Conservation (phyloP, 495 filamentous ascomycete species). For the Penicillium ucsense region DNA sequence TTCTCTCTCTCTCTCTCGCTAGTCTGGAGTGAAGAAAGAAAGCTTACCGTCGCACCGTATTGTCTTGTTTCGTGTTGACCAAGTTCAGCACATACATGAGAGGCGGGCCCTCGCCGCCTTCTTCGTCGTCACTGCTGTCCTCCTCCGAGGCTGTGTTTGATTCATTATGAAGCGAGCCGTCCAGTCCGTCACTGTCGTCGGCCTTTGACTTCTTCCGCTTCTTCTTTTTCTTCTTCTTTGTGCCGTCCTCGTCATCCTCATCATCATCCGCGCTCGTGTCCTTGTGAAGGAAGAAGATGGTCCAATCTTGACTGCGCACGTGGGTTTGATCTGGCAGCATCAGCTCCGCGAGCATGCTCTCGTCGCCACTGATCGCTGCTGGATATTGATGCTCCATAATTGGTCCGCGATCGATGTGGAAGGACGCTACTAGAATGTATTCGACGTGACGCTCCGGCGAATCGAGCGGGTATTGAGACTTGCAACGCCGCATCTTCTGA, state of each 20-base stretch:
- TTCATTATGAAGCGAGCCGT: slow-evolving; percentile 35
- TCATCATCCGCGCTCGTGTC: slow-evolving; percentile 75
- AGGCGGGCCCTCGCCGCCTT: slow-evolving; percentile 67
- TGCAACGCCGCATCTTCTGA: slow-evolving; percentile 44
- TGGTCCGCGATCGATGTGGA: slow-evolving; percentile 90
- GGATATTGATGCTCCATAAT: slow-evolving; percentile 99
- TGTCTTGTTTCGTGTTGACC: slow-evolving; percentile 96
- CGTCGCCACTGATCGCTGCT: slow-evolving; percentile 88
- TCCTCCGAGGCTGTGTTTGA: slow-evolving; percentile 36
- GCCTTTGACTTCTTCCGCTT: slow-evolving; percentile 27
- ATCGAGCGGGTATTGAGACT: slow-evolving; percentile 79
- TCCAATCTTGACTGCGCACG: slow-evolving; percentile 94
- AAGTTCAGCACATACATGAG: slow-evolving; percentile 95
- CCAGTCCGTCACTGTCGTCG: slow-evolving; percentile 44
- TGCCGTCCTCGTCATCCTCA: slow-evolving; percentile 42
- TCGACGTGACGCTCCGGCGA: slow-evolving; percentile 87
- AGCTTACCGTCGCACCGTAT: slow-evolving; percentile 65
- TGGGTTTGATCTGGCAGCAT: slow-evolving; percentile 98
- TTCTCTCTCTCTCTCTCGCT: background rate
- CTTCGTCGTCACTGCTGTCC: slow-evolving; percentile 47
- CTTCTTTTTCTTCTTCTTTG: slow-evolving; percentile 43
- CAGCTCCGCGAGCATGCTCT: slow-evolving; percentile 94
- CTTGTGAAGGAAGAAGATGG: slow-evolving; percentile 97
- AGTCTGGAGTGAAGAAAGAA: background rate
- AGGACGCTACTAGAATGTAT: slow-evolving; percentile 97